phyloP scores from a whole-genome alignment of 2,329 filamentous ascomycete genomes.

The Colletotrichum chlorophyti region DNA sequence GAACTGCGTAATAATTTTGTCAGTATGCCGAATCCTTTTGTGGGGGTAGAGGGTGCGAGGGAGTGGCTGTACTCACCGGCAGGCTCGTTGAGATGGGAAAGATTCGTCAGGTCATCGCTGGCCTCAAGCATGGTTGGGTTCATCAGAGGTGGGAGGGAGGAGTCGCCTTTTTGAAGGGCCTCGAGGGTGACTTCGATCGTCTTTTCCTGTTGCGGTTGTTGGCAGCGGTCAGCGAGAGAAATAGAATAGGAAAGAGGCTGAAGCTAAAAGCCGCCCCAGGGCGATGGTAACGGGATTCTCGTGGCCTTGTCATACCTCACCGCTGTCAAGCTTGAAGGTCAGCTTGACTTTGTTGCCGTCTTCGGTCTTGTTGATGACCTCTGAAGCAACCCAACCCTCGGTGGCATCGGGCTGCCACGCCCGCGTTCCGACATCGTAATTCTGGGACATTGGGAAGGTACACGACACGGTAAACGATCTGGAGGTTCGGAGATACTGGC shows the following conservation, averaged over 20 bases:
- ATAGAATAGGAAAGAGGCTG: neutral
- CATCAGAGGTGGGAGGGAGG: conserved; percentile 89
- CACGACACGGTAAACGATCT: neutral
- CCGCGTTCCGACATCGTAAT: conserved; percentile 94
- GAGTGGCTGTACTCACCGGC: no score
- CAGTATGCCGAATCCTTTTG: conserved; percentile 3
- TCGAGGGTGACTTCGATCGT: conserved; percentile 78
- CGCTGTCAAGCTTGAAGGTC: conserved; percentile 89
- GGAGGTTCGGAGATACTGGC: conserved; percentile 21
- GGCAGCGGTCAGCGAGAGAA: conserved; percentile 20
- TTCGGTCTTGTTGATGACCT: conserved; percentile 84
- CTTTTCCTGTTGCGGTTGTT: conserved; percentile 67
- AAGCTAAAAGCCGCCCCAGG: neutral
- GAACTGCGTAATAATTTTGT: conserved; percentile 61
- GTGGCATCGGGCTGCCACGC: conserved; percentile 97
- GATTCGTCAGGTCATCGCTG: conserved; percentile 95
- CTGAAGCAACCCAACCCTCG: conserved; percentile 97
- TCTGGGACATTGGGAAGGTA: conserved; percentile 77
- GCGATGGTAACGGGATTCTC: neutral
- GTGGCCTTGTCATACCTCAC: conserved; percentile 75
- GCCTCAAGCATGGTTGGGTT: conserved; percentile 98
- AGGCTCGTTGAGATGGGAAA: conserved; percentile 98
- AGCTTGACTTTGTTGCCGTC: conserved; percentile 88
- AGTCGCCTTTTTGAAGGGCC: conserved; percentile 78
- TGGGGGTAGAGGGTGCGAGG: no score